Evolutionary conservation across 257 asterid species (phyloP).

Genomic region (Paulownia fortunei): DNA sequence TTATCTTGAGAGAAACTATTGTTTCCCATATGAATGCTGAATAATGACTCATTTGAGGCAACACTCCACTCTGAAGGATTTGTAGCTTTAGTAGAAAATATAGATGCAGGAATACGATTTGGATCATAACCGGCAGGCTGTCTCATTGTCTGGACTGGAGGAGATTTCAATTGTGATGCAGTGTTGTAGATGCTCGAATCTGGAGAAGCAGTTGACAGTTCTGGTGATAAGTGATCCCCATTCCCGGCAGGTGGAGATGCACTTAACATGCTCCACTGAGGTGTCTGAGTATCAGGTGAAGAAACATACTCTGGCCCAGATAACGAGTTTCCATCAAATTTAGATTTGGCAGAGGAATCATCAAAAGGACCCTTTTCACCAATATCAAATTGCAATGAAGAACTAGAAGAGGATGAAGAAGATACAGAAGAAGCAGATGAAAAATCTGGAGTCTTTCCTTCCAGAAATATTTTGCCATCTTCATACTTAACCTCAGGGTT

Average conservation of each 20-base stretch:
- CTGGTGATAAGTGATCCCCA: constrained; percentile 15
- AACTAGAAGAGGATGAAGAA: constrained; percentile 41
- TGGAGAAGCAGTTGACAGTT: constrained; percentile 14
- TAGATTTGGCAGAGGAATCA: constrained; percentile 27
- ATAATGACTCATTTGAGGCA: constrained; percentile 83
- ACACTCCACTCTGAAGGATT: constrained; percentile 73
- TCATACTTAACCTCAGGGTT: constrained; percentile 29
- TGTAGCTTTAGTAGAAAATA: constrained; percentile 56
- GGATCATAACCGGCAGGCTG: constrained; percentile 66
- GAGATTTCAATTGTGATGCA: constrained; percentile 47
- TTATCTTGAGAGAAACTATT: constrained; percentile 67
- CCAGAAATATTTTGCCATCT: constrained; percentile 18
- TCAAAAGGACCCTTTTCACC: constrained; percentile 14
- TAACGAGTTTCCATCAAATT: constrained; percentile 30
- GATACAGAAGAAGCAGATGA: constrained; percentile 32
- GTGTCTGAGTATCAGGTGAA: constrained; percentile 26
- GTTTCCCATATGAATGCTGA: constrained; percentile 87
- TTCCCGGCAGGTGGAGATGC: constrained; percentile 48
- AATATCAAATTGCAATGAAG: constrained; percentile 24
- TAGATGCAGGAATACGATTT: constrained; percentile 71
- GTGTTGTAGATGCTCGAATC: too few species aligned
- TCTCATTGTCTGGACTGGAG: constrained; percentile 60
- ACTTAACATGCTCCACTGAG: constrained; percentile 54
- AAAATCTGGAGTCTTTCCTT: constrained; percentile 8
- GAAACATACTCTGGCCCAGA: constrained; percentile 30